Evolutionary conservation across 495 filamentous ascomycete species (phyloP), one percentile per base, ranked within the genome.

Genomic region (Penicillium ucsense): DNA sequence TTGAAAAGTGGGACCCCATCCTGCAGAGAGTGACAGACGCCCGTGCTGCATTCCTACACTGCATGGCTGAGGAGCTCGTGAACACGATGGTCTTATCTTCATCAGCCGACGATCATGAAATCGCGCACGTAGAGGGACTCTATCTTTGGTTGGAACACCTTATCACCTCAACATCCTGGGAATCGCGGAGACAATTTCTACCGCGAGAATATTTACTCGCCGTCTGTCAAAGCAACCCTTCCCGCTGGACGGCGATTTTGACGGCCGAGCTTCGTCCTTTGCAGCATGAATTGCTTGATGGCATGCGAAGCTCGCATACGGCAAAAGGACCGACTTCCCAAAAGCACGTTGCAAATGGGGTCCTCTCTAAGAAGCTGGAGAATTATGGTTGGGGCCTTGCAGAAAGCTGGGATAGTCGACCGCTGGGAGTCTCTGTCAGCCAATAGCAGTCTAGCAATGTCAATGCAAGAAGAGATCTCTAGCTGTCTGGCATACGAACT

Each of bases 141-240:
- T 74, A 59, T 41, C 48, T 65, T 31, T 74, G 71, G 71, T 52
- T 74, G 45, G 63, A 59, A 36, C 67, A 74, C 50, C 57, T 74
- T 5, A 48, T 68, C 27, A 54, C 52, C 9, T 67, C 67, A n/a
- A 12, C 60, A 8, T 40, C 50, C 4, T 74, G 69, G 68, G 55
- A 52, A 33, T 54, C 53, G 10, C 44, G 50, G 28, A 52, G 55
- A 27, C 53, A 50, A 27, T 45, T 59, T 6, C 55, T 63, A n/a
- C 66, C 70, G 2, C 50, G 51, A 31, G 52, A 50, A 5, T 74
- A 74, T 48, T 45, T 72, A 5, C 53, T 51, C 3, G 54, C 56
- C 31, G 58, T 54, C n/a, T 72, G 68, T 46, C 50, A 61, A 37
- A 60, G 54, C 36, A 58, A 44, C 37, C 47, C 63, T 11, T 65